These are phyloP conservation scores for Globisporangium spinosum DNA, from an alignment of 352 stramenopile species.

Conservation along the genomic window DNA sequence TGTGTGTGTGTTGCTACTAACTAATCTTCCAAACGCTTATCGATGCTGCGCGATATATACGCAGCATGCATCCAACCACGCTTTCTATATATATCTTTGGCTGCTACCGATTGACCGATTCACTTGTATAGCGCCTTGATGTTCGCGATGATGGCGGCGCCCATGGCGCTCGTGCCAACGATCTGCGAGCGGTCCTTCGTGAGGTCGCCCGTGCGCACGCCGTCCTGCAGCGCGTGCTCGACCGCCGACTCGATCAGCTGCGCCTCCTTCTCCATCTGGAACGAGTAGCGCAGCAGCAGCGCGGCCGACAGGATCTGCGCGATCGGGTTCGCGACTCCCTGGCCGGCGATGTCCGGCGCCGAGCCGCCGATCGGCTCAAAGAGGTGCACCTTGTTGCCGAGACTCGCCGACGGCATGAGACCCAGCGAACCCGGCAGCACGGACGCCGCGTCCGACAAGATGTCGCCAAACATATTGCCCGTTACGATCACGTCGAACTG, in stretches of 20 bases:
- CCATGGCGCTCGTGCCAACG: constrained; percentile 75
- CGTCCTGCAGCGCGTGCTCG: constrained; percentile 78
- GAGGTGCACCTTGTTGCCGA: constrained; percentile 88
- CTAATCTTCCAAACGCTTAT: neutral
- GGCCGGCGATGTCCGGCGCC: constrained; percentile 96
- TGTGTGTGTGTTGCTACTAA: neutral
- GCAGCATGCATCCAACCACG: neutral
- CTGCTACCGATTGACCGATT: neutral
- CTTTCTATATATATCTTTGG: neutral
- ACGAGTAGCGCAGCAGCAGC: constrained; percentile 96
- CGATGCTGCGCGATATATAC: neutral
- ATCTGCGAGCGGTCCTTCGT: constrained; percentile 49
- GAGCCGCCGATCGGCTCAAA: constrained; percentile 98
- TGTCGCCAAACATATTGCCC: constrained; percentile 99
- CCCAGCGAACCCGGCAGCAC: constrained; percentile 97
- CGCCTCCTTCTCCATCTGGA: constrained; percentile 77
- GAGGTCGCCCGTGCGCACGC: constrained; percentile 84
- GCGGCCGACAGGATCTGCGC: constrained; percentile 97
- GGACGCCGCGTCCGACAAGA: constrained; percentile 96
- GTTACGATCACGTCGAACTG: constrained; percentile 99
- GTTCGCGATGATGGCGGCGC: constrained; percentile 77
- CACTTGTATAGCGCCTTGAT: constrained; percentile 47
- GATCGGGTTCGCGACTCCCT: constrained; percentile 96
- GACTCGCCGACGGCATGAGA: constrained; percentile 97
- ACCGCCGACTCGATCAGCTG: constrained; percentile 80